These are phyloP conservation scores for Metschnikowia lochheadii DNA, from an alignment of 805 yeast genomes.

Conservation along the genomic window DNA sequence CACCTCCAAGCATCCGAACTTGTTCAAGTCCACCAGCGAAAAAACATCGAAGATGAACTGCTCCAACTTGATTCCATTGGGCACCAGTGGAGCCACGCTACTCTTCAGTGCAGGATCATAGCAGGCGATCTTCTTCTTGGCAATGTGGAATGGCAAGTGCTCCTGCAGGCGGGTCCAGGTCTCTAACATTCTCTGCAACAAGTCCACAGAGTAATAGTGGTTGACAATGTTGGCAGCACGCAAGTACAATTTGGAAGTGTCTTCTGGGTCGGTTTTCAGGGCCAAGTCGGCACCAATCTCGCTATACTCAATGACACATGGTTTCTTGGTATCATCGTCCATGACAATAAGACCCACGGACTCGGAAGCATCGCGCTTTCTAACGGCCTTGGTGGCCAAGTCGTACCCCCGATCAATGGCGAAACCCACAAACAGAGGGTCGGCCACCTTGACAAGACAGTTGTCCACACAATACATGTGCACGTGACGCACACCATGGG, in stretches of 20 bases:
- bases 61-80: constrained; percentile 92
- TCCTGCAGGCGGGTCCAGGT: constrained; percentile 65
- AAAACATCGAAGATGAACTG: constrained; percentile 97
- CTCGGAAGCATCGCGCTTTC: constrained; percentile 84
- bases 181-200: constrained; percentile 56
- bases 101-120: constrained; percentile 47
- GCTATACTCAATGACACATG: constrained; percentile 93
- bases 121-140: constrained; percentile 78
- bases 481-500: constrained; percentile 74
- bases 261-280: constrained; percentile 55
- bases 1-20: constrained; percentile 91
- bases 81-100: constrained; percentile 57
- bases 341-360: constrained; percentile 88
- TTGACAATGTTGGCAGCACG: constrained; percentile 97
- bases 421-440: constrained; percentile 85
- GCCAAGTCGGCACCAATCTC: constrained; percentile 79
- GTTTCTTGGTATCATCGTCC: constrained; percentile 51
- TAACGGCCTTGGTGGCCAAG: constrained; percentile 89
- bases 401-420: constrained; percentile 63
- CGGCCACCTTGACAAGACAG: constrained; percentile 86
- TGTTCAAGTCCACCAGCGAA: constrained; percentile 62
- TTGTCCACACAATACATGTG: constrained; percentile 98
- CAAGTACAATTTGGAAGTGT: constrained; percentile 51
- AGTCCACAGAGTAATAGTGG: constrained; percentile 86
- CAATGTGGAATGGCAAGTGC: constrained; percentile 88